Percentiles rank a stretch among this genome's conserved stretches.
phyloP scores from a whole-genome alignment of 1,284 basidiomycete species.

The Earliella scabrosa region DNA sequence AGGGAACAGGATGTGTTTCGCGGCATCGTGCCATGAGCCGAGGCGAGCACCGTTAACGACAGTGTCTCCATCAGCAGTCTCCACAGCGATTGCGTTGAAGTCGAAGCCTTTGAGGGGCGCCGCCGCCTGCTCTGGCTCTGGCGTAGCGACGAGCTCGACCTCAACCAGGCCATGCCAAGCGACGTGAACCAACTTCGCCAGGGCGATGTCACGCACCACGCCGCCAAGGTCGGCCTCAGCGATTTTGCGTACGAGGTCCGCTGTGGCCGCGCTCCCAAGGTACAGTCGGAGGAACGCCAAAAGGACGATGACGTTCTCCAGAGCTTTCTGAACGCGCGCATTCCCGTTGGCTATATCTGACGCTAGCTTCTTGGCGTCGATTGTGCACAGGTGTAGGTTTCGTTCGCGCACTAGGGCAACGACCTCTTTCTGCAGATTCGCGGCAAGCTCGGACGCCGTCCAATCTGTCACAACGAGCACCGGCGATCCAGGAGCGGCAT shows the following conservation, averaged over 20 bases:
- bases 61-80: conserved; percentile 56
- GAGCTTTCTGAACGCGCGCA: conserved; percentile 41
- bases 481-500: conserved; percentile 59
- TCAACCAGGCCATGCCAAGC: conserved; percentile 65
- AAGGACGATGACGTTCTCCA: conserved; percentile 59
- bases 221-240: conserved; percentile 48
- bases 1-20: conserved; percentile 89
- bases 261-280: conserved; percentile 62
- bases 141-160: conserved; percentile 44
- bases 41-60: conserved; percentile 65
- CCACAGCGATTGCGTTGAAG: conserved; percentile 72
- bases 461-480: conserved; percentile 68
- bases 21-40: conserved; percentile 84
- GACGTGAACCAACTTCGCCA: conserved; percentile 50
- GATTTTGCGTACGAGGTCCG: conserved; percentile 54
- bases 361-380: conserved; percentile 51
- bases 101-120: conserved; percentile 58
- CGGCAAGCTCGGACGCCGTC: conserved; percentile 60
- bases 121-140: conserved; percentile 31
- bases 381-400: conserved; percentile 58
- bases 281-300: conserved; percentile 76
- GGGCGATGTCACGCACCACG: conserved; percentile 44
- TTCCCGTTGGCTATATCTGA: conserved; percentile 28
- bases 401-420: conserved; percentile 48
- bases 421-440: conserved; percentile 53